Conservation (phyloP, 768 basidiomycete genomes). For the Lyophyllum atratum region DNA sequence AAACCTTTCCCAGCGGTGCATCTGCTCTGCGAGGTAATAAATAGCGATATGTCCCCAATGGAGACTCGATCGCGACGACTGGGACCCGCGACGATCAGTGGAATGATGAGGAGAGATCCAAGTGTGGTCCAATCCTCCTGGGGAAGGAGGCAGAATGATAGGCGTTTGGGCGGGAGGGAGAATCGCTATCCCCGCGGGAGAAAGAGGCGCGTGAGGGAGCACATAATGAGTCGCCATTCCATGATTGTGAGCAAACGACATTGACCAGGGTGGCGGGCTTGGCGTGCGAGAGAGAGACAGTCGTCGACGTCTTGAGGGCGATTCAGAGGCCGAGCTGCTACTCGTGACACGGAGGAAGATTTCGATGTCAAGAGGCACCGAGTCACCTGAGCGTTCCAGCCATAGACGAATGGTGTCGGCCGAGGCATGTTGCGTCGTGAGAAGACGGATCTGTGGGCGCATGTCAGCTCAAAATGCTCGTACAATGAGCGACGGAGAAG, state of each 20-base stretch:
- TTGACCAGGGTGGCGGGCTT: constrained; percentile 35
- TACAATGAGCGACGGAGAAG: constrained; percentile 3
- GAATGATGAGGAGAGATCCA: constrained; percentile 37
- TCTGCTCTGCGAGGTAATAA: constrained; percentile 77
- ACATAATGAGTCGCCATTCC: constrained; percentile 37
- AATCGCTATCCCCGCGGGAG: constrained; percentile 19
- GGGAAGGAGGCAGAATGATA: constrained; percentile 50
- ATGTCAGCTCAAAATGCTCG: constrained; percentile 8
- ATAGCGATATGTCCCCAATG: constrained; percentile 84
- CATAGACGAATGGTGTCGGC: constrained; percentile 81
- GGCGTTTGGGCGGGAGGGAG: constrained; percentile 41
- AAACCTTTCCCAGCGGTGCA: constrained; percentile 82
- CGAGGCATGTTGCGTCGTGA: constrained; percentile 68
- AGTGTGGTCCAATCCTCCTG: constrained; percentile 33
- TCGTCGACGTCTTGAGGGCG: constrained; percentile 26
- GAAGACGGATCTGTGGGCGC: constrained; percentile 62
- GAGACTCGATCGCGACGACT: constrained; percentile 46
- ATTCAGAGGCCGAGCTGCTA: constrained; percentile 22
- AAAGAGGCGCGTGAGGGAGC: constrained; percentile 30
- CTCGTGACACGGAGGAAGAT: constrained; percentile 65
- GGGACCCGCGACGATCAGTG: constrained; percentile 23
- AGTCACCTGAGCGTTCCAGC: constrained; percentile 76
- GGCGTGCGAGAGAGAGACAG: constrained; percentile 32
- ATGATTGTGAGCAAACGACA: constrained; percentile 30
- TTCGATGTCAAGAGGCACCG: constrained; percentile 76